Evolutionary conservation across 768 basidiomycete genomes (phyloP).

Genomic region (Russula foetens): DNA sequence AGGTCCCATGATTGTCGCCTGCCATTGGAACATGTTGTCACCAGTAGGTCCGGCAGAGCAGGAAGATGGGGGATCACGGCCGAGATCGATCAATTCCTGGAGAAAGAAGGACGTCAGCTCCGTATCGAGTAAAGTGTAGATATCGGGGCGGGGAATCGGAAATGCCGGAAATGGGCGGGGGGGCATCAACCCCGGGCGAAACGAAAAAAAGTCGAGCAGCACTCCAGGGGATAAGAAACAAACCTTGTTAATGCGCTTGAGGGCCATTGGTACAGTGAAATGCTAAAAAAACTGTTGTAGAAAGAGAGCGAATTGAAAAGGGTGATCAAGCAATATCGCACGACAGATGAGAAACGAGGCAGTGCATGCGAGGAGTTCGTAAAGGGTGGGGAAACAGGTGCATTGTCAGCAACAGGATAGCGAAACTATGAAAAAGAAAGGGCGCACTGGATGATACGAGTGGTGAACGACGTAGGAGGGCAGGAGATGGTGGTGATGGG

Average conservation of each 20-base stretch:
- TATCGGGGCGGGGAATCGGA: background rate
- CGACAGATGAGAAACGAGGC: constrained; percentile 12
- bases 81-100: constrained; percentile 98
- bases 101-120: constrained; percentile 2
- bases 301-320: constrained; percentile 25
- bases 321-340: constrained; percentile 33
- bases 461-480: constrained; percentile 26
- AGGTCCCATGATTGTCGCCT: constrained; percentile 99
- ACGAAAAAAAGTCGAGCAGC: background rate
- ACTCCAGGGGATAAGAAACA: constrained; percentile 18
- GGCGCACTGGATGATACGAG: constrained; percentile 25
- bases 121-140: constrained; percentile 5
- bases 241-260: constrained; percentile 99
- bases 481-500: constrained; percentile 21
- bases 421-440: background rate
- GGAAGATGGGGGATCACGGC: constrained; percentile 97
- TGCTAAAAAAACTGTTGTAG: constrained; percentile 1
- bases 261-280: constrained; percentile 55
- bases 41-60: constrained; percentile 98
- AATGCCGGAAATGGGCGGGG: background rate
- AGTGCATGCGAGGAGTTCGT: background rate
- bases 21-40: constrained; percentile 99
- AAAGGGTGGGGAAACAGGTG: background rate
- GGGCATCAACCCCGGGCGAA: background rate
- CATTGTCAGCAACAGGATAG: constrained; percentile 3